A percentile compares a stretch with the other conserved stretches of the same genome.
Conservation (phyloP, 805 yeast species). For the Saturnispora gosingensis region DNA sequence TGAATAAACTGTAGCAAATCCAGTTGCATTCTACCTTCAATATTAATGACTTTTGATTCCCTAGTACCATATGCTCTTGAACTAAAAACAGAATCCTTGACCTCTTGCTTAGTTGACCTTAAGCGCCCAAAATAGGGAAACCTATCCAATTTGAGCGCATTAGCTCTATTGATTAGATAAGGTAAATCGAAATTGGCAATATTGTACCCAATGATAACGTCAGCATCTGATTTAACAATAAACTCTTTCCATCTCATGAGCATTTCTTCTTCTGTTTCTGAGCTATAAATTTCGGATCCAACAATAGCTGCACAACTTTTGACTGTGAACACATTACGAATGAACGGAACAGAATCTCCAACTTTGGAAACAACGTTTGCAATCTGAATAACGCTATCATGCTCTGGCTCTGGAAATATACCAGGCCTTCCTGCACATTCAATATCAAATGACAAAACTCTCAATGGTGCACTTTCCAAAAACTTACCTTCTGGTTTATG, state of each 20-base stretch:
- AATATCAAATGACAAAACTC: slow-evolving; percentile 90
- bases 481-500: slow-evolving; percentile 92
- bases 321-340: slow-evolving; percentile 90
- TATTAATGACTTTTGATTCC: slow-evolving; percentile 83
- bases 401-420: slow-evolving; percentile 87
- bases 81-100: slow-evolving; percentile 73
- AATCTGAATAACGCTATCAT: slow-evolving; percentile 92
- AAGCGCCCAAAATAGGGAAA: slow-evolving; percentile 89
- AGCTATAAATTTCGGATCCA: slow-evolving; percentile 81
- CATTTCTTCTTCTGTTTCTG: slow-evolving; percentile 72
- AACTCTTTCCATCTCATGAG: slow-evolving; percentile 80
- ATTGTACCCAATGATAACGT: slow-evolving; percentile 93
- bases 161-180: slow-evolving; percentile 80
- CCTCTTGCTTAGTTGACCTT: slow-evolving; percentile 57
- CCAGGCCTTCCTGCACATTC: slow-evolving; percentile 99
- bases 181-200: slow-evolving; percentile 94
- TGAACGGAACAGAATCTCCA: slow-evolving; percentile 82
- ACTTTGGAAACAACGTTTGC: slow-evolving; percentile 86
- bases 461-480: slow-evolving; percentile 85
- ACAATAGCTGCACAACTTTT: slow-evolving; percentile 87
- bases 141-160: slow-evolving; percentile 47
- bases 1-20: slow-evolving; percentile 89
- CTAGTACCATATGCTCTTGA: slow-evolving; percentile 96
- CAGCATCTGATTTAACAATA: slow-evolving; percentile 80
- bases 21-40: slow-evolving; percentile 92